Evolutionary conservation across 495 filamentous ascomycete genomes (phyloP).

Genomic region (Massariosphaeria phaeospora): DNA sequence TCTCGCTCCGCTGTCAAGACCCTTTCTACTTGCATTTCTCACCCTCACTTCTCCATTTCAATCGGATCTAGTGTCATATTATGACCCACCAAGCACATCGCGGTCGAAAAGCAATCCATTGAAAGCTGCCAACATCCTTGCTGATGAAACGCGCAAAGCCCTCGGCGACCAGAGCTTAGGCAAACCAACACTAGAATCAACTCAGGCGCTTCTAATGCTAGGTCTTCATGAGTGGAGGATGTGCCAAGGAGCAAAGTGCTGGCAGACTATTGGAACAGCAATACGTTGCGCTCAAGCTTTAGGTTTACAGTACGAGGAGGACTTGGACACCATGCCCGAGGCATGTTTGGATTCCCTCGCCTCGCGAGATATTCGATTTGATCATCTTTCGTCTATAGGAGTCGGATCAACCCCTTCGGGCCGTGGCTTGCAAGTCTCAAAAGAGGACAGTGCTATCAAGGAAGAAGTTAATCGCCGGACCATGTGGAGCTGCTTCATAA

Average conservation of each 20-base stretch:
- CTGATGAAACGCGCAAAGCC: conserved; percentile 60
- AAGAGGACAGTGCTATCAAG: conserved; percentile 54
- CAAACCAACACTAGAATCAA: conserved; percentile 58
- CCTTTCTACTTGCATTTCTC: conserved; percentile 71
- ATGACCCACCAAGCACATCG: conserved; percentile 40
- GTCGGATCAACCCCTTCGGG: not conserved
- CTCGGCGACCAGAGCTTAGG: conserved; percentile 51
- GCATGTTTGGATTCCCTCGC: conserved; percentile 43
- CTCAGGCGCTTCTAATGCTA: conserved; percentile 76
- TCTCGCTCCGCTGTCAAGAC: conserved; percentile 31
- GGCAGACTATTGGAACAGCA: conserved; percentile 72
- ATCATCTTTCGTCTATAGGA: conserved; percentile 20
- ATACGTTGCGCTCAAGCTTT: conserved; percentile 70
- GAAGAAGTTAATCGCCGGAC: conserved; percentile 76
- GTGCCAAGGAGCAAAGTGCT: conserved; percentile 67
- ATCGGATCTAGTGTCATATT: conserved; percentile 60
- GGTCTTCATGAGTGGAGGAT: conserved; percentile 82
- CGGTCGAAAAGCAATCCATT: conserved; percentile 54
- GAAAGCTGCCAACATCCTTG: conserved; percentile 74
- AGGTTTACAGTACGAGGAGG: conserved; percentile 60
- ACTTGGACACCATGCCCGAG: conserved; percentile 48
- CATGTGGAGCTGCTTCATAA: conserved; percentile 80
- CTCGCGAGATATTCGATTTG: conserved; percentile 37
- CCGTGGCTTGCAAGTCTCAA: not conserved
- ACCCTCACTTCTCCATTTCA: conserved; percentile 77